Evolutionary conservation across 192 early-diverging fungal species (phyloP).

Genomic region (Rhizophagus sp.): DNA sequence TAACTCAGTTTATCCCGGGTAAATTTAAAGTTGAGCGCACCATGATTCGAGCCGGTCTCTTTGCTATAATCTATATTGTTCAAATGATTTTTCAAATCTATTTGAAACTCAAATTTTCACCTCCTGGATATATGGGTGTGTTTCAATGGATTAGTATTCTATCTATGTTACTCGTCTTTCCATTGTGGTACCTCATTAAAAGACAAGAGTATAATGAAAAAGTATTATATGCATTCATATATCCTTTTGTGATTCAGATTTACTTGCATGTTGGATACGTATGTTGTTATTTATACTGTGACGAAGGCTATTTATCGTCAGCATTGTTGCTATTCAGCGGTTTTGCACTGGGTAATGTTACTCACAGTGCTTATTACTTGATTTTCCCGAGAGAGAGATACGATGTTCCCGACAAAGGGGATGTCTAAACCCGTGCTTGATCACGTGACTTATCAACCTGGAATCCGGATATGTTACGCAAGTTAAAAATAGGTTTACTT

Average conservation of each 20-base stretch:
- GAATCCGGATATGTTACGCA: too few relatives aligned
- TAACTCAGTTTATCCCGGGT: neutral
- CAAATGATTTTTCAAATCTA: constrained; percentile 17
- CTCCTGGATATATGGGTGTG: constrained; percentile 5
- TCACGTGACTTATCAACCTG: too few relatives aligned
- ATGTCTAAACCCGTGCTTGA: too few relatives aligned
- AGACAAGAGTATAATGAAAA: neutral
- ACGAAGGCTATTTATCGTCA: constrained; percentile 8
- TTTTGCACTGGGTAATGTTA: constrained; percentile 13
- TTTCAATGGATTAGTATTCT: constrained; percentile 15
- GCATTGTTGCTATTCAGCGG: neutral
- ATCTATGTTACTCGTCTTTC: neutral
- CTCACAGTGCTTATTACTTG: constrained; percentile 6
- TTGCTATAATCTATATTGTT: neutral
- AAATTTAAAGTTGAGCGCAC: neutral
- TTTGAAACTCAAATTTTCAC: neutral
- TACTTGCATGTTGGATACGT: constrained; percentile 5
- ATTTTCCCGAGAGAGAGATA: neutral
- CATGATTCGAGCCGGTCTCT: neutral
- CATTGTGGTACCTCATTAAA: neutral
- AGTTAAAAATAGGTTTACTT: too few relatives aligned
- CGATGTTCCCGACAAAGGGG: too few relatives aligned
- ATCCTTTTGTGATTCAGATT: constrained; percentile 11
- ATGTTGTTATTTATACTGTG: constrained; percentile 17
- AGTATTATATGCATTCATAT: neutral